Evolutionary conservation across 495 filamentous ascomycete species (phyloP).

Genomic region (Sporormia fimetaria): DNA sequence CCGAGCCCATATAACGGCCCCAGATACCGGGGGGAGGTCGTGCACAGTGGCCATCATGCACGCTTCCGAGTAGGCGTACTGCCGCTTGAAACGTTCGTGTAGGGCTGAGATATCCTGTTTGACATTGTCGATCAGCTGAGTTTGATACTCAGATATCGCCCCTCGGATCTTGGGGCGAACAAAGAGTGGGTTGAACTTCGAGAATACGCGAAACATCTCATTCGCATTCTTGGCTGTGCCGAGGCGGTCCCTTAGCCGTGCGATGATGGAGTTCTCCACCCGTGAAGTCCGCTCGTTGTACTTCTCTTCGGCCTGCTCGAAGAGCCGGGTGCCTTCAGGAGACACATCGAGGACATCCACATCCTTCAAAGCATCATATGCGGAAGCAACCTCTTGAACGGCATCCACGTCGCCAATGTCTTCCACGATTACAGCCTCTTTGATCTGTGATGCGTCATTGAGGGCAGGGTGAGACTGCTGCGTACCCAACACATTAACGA

Average conservation of each 20-base stretch:
- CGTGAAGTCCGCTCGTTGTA: slow-evolving; percentile 95
- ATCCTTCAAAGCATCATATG: slow-evolving; percentile 83
- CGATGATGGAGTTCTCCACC: slow-evolving; percentile 98
- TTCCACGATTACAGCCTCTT: slow-evolving; percentile 54
- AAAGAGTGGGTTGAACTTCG: slow-evolving; percentile 97
- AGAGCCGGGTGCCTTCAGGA: slow-evolving; percentile 72
- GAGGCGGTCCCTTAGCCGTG: slow-evolving; percentile 79
- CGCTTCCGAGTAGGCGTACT: slow-evolving; percentile 95
- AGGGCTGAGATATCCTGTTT: slow-evolving; percentile 86
- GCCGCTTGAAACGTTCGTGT: slow-evolving; percentile 95
- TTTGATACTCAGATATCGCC: slow-evolving; percentile 94
- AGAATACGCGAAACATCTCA: slow-evolving; percentile 99
- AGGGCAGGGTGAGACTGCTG: slow-evolving; percentile 36
- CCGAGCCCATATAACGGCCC: slow-evolving; percentile 90
- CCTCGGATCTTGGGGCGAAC: slow-evolving; percentile 95
- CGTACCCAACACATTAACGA: slow-evolving; percentile 83
- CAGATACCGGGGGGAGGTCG: slow-evolving; percentile 88
- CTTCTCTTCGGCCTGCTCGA: slow-evolving; percentile 82
- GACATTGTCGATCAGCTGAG: slow-evolving; percentile 91
- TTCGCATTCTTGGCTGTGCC: slow-evolving; percentile 92
- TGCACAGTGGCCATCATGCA: slow-evolving; percentile 95
- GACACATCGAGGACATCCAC: slow-evolving; percentile 92
- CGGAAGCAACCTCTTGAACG: slow-evolving; percentile 90
- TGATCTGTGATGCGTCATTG: slow-evolving; percentile 41
- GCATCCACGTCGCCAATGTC: slow-evolving; percentile 97